Base-by-base conservation (phyloP, 2,329 filamentous ascomycete species). In the Talaromyces sp. region DNA sequence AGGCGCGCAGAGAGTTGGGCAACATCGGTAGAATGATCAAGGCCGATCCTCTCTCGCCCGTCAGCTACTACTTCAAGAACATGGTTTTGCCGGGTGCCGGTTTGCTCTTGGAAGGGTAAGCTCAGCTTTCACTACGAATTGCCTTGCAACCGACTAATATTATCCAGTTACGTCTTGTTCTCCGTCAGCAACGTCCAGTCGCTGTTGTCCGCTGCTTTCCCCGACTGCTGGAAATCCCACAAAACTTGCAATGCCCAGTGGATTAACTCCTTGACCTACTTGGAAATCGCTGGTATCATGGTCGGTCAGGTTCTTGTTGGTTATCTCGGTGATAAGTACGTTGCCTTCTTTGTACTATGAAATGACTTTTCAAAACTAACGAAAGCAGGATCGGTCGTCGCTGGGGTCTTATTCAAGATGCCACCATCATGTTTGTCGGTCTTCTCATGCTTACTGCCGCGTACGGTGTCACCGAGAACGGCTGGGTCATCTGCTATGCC, bases 401-500 rank as follows among this genome's bases (percentile, higher is more conserved):
- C 72, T 97, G 90, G 87, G 94, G 94, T 85, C 85, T 98, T 24
- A 97, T 98, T 71, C 94, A 98, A 80, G 94, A 98, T 79, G 94
- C 94, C 50, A 76, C 85, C 67, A 93, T 98, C 83, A 98, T 98
- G 94, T 92, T 97, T 70, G 72, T 97, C 71, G 94, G 94, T 82
- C 84, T 98, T 22, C 73, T 97, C 72, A 95, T 97, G 90, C 85
- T 98, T 65, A 96, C 91, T 58, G 91, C 92, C 66, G 90, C 90
- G 27, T 98, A 94, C 94, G 94, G 93, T 67, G 80, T 90, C 37
- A 92, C 87, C 41, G 84, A 96, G 60, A 89, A 98, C 74, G 93
- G 93, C 72, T 98, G 94, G 94, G 91, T 98, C 65, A 96, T 97
- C 74, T 97, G 93, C 84, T 98, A 98, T 77, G 91, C 90, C 67